phyloP scores from a whole-genome alignment of 2,329 filamentous ascomycete species.

The Alternaria triticimaculans region DNA sequence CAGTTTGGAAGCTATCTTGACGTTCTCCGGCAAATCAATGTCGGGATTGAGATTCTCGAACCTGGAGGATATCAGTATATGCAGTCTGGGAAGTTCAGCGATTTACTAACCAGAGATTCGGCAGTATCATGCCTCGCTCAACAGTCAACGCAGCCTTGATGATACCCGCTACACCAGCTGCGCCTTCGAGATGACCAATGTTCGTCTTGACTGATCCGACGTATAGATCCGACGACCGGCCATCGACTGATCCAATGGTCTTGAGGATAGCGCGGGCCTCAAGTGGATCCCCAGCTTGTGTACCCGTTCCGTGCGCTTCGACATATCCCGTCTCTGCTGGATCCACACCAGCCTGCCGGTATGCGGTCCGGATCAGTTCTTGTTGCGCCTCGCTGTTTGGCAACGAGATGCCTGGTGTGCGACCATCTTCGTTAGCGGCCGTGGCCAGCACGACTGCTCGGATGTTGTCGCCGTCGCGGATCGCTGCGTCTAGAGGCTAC shows the following conservation, averaged over 20 bases:
- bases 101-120: constrained; percentile 39
- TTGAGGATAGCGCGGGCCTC: constrained; percentile 34
- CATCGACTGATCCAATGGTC: constrained; percentile 29
- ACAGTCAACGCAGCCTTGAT: constrained; percentile 53
- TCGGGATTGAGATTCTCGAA: constrained; percentile 11
- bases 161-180: constrained; percentile 25
- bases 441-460: constrained; percentile 34
- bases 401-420: constrained; percentile 63
- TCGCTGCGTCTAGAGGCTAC: constrained; percentile 26
- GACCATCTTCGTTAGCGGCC: constrained; percentile 59
- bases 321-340: constrained; percentile 35
- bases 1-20: constrained; percentile 6
- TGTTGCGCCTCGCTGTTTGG: constrained; percentile 61
- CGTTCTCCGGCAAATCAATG: neutral
- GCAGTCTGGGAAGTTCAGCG: constrained; percentile 10
- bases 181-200: constrained; percentile 43
- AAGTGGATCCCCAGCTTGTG: constrained; percentile 46
- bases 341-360: constrained; percentile 30
- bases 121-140: constrained; percentile 47
- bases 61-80: neutral
- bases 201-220: constrained; percentile 42
- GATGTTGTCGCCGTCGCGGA: constrained; percentile 37
- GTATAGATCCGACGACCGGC: constrained; percentile 26
- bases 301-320: constrained; percentile 60
- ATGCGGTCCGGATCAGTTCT: constrained; percentile 29